Conservation (phyloP, 768 basidiomycete genomes). For the Suillus discolor region DNA sequence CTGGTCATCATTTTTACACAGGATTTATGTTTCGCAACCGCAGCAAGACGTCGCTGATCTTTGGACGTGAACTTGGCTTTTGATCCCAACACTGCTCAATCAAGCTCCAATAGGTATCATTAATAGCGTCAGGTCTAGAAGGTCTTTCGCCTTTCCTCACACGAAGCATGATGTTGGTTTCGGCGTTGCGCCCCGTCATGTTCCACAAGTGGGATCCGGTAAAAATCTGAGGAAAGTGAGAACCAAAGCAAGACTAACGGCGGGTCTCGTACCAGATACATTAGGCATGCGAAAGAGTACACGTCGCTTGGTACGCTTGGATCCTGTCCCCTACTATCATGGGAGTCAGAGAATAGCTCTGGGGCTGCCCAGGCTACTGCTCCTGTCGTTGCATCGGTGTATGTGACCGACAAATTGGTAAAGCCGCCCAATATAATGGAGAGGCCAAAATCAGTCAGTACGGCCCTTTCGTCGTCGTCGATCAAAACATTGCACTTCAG, state of each 20-base stretch:
- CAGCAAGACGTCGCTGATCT: neutral
- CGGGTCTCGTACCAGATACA: neutral
- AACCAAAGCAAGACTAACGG: neutral
- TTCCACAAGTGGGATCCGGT: neutral
- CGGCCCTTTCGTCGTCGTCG: conserved; percentile 39
- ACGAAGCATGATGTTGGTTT: accelerated
- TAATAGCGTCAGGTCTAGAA: neutral
- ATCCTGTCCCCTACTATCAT: neutral
- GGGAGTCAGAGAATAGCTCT: neutral
- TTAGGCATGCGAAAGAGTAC: conserved; percentile 6
- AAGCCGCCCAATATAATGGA: conserved; percentile 31
- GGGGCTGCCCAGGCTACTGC: neutral
- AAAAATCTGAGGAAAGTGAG: neutral
- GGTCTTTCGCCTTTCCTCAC: neutral
- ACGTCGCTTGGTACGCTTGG: neutral
- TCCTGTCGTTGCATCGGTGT: neutral
- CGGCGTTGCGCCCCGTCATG: neutral
- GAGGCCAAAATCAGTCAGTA: conserved; percentile 47
- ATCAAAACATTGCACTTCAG: conserved; percentile 45
- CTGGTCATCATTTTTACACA: neutral
- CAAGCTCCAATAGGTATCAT: neutral
- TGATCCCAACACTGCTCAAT: neutral
- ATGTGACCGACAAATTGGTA: neutral
- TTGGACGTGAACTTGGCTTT: neutral
- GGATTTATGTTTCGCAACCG: conserved; percentile 9